Base-by-base conservation (phyloP, 148 eudicot species). In the Rheum nobile region DNA sequence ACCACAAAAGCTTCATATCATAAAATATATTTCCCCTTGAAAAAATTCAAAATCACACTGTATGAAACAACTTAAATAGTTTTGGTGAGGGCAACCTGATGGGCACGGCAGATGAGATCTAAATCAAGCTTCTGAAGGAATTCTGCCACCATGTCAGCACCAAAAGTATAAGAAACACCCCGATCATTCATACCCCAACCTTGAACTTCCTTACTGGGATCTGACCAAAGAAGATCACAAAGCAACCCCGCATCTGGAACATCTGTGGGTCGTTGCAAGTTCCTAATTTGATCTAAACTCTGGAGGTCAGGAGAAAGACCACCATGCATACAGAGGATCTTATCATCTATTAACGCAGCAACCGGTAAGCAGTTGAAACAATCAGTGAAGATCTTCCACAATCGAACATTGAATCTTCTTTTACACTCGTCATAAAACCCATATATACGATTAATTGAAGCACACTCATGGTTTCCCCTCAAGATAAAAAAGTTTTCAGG, bases 191-290 rank as follows among this genome's bases (percentile, higher is more conserved):
- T 65, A 26, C 54, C 77, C 77, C 77, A 75, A 11, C 77, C 77
- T 44, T 75, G 52, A 42, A 63, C 71, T 13, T 42, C 72, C 59
- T 42, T 42, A 74, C 69, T 38, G 41, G 77, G 77, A 75, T 75
- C 77, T 34, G 77, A 63, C 77, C 77, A 75, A 46, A 75, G 77
- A 41, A 75, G 72, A 67, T 75, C 77, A 75, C 77, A 75, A 16
- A 75, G 77, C 72, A 75, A 67, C n/a, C 77, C 77, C 7, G 28
- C n/a, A 61, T 75, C 77, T 12, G 77, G 77, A 26, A 75, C 77
- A 37, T 63, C 77, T 61, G 57, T 43, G 37, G 77, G 77, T 12
- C 77, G 24, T 42, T 63, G 55, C 54, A 75, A 8, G 17, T 63
- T 32, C 10, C 72, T 65, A 28, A 75, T 75, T 69, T 75, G 77